These are phyloP conservation scores for Pyropia haitanensis DNA, from an alignment of 23 red algal genomes.

Conservation along the genomic window DNA sequence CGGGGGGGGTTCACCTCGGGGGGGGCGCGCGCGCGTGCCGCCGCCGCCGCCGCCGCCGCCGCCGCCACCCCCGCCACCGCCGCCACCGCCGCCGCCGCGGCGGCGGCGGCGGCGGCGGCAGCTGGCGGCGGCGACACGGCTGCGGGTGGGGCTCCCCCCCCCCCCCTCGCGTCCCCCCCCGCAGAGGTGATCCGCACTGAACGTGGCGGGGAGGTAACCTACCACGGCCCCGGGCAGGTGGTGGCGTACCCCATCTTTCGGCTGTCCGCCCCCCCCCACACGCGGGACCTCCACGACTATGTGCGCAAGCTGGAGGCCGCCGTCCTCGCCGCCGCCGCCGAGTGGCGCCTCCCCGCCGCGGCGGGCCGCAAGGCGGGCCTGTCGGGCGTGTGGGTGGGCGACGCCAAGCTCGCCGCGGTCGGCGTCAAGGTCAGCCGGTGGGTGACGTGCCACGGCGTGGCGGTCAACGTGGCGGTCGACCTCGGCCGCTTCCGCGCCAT, in stretches of 20 bases:
- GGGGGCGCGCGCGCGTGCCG: too few species aligned
- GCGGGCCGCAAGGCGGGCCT: conserved; percentile 52
- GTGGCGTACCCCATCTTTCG: conserved; percentile 79
- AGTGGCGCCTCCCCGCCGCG: conserved; percentile 14
- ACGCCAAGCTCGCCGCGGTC: conserved; percentile 66
- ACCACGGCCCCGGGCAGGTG: conserved; percentile 87
- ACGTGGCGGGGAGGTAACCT: conserved; percentile 87
- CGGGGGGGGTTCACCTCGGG: too few species aligned
- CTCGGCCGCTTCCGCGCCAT: conserved; percentile 36
- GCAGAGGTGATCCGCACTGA: conserved; percentile 52
- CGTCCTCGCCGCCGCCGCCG: conserved; percentile 22
- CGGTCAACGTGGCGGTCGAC: conserved; percentile 70
- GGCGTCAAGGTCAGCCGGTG: conserved; percentile 77
- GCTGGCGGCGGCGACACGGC: too few species aligned
- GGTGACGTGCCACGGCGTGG: conserved; percentile 88
- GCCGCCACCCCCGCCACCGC: neutral
- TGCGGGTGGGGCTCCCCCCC: too few species aligned
- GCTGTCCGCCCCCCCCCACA: conserved; percentile 19
- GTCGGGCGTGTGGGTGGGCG: conserved; percentile 77
- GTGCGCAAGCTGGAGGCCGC: conserved; percentile 55
- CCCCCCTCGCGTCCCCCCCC: neutral
- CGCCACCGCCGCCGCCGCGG: neutral
- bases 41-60: too few species aligned
- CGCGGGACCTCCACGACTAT: conserved; percentile 80
- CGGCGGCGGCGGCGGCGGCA: neutral